phyloP scores from a whole-genome alignment of 257 asterid species.

The Lavandula angustifolia region DNA sequence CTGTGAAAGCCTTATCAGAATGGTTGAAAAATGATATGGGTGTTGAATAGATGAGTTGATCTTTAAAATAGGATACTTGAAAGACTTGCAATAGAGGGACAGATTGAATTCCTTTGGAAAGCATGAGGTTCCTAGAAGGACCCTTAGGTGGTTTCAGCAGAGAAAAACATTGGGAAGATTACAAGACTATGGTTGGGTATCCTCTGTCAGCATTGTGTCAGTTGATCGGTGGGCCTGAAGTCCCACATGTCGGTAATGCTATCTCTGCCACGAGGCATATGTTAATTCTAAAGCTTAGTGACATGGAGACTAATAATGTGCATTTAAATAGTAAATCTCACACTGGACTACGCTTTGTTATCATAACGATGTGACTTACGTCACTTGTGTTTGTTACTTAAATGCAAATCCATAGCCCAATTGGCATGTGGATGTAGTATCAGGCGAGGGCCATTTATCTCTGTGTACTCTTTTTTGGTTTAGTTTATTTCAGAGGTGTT shows the following conservation, averaged over 20 bases:
- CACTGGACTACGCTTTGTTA: constrained; percentile 18
- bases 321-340: constrained; percentile 24
- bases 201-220: constrained; percentile 40
- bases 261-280: constrained; percentile 29
- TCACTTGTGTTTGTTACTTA: constrained; percentile 13
- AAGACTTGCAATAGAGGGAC: constrained; percentile 36
- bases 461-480: constrained; percentile 10
- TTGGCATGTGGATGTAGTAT: constrained; percentile 30
- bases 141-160: constrained; percentile 42
- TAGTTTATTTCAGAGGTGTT: constrained; percentile 25
- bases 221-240: constrained; percentile 45
- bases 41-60: constrained; percentile 27
- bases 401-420: constrained; percentile 25
- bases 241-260: constrained; percentile 58
- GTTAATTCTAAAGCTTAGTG: constrained; percentile 38
- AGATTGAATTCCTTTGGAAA: constrained; percentile 37
- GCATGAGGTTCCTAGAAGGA: constrained; percentile 43
- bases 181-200: constrained; percentile 57
- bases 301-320: constrained; percentile 10
- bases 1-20: constrained; percentile 31
- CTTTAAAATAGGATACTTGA: constrained; percentile 27
- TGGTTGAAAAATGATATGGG: constrained; percentile 25
- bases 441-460: constrained; percentile 20
- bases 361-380: constrained; percentile 21
- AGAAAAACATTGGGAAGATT: constrained; percentile 54